Evolutionary conservation across 2,329 filamentous ascomycete species (phyloP).

Genomic region (Ophiostoma himal-ulmi): DNA sequence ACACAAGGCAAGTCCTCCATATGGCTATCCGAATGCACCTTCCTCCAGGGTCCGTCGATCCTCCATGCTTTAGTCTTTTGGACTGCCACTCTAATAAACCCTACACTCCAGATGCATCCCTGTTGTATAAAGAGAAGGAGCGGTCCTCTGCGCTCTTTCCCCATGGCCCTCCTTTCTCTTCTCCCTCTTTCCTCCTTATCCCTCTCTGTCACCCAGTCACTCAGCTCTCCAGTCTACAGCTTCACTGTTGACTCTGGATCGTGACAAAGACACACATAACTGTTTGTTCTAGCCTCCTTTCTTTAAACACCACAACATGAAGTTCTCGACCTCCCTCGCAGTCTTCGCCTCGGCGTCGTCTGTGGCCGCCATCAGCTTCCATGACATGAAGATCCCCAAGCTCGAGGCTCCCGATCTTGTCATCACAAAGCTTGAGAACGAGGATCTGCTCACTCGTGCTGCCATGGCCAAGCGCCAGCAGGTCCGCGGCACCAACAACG

Average conservation of each 20-base stretch:
- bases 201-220: background rate
- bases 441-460: background rate
- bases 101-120: constrained; percentile 6
- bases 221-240: background rate
- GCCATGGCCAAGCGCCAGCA: background rate
- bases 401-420: background rate
- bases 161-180: background rate
- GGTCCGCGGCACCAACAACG: constrained; percentile 21
- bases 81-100: background rate
- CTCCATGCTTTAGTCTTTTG: background rate
- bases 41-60: constrained; percentile 2
- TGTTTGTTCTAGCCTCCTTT: background rate
- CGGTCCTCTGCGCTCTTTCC: background rate
- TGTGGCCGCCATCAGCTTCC: constrained; percentile 13
- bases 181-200: background rate
- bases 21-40: background rate
- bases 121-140: constrained; percentile 2
- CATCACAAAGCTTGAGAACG: background rate
- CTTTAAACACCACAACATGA: constrained; percentile 6
- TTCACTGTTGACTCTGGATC: background rate
- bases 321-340: constrained; percentile 12
- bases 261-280: background rate
- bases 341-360: constrained; percentile 16
- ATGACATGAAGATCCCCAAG: constrained; percentile 20
- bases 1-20: background rate